A percentile compares a stretch with the other conserved stretches of the same genome.
phyloP scores from a whole-genome alignment of 768 basidiomycete species.

The Xerocomellus chrysenteron region DNA sequence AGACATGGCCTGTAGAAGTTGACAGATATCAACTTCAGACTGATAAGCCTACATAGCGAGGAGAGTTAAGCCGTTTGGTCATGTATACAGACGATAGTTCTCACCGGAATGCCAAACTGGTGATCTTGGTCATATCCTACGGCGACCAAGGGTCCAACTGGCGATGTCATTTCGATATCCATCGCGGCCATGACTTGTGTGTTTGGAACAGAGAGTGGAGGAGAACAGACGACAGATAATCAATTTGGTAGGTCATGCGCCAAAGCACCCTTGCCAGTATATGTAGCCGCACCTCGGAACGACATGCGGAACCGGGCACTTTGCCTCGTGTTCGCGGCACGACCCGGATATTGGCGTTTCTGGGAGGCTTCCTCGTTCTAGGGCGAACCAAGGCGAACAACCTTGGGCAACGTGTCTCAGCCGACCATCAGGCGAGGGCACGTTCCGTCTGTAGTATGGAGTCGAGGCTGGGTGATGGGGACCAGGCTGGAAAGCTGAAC shows the following conservation, averaged over 20 bases:
- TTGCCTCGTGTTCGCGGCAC: constrained; percentile 31
- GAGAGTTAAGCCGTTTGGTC: constrained; percentile 1
- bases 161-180: constrained; percentile 36
- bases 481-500: not conserved
- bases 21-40: constrained; percentile 49
- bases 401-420: constrained; percentile 10
- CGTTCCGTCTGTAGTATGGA: not conserved
- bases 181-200: constrained; percentile 20
- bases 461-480: constrained; percentile 1
- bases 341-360: constrained; percentile 5
- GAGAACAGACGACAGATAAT: constrained; percentile 13
- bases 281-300: constrained; percentile 22
- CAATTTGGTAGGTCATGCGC: constrained; percentile 7
- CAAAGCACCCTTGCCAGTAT: constrained; percentile 14
- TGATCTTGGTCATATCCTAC: constrained; percentile 19
- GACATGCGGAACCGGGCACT: constrained; percentile 27
- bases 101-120: constrained; percentile 23
- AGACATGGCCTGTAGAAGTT: constrained; percentile 51
- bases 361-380: constrained; percentile 12
- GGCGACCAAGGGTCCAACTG: constrained; percentile 29
- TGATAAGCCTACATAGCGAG: constrained; percentile 23
- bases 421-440: constrained; percentile 2
- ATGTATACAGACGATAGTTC: not conserved
- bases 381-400: not conserved
- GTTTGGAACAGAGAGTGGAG: not conserved